These are phyloP conservation scores for Arthrinium puccinioides DNA, from an alignment of 2,329 filamentous ascomycete genomes.

Conservation along the genomic window DNA sequence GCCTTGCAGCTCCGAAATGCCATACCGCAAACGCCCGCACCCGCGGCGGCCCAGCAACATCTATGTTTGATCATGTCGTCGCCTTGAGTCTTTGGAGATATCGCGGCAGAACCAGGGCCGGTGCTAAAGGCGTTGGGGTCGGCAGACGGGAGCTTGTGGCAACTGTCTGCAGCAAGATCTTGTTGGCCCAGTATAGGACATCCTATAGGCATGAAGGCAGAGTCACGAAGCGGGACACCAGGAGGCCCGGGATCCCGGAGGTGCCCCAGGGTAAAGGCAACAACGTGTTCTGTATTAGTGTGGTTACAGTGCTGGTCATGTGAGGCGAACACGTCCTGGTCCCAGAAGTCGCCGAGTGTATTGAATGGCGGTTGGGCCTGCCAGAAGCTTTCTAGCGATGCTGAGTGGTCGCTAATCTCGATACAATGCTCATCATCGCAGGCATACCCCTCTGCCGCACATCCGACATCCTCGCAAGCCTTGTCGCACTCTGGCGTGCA, in stretches of 20 bases:
- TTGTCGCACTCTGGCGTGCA: too few species aligned
- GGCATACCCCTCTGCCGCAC: too few species aligned
- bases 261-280: constrained; percentile 18
- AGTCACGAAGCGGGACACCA: constrained; percentile 7
- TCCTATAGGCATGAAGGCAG: constrained; percentile 8
- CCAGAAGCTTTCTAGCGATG: constrained; percentile 10
- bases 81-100: constrained; percentile 1
- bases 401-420: constrained; percentile 7
- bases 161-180: constrained; percentile 3
- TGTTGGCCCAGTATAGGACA: constrained; percentile 7
- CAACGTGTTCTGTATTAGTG: constrained; percentile 22
- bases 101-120: neutral
- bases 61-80: constrained; percentile 4
- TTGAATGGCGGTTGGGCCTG: constrained; percentile 1
- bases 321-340: constrained; percentile 1
- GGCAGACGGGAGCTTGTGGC: neutral
- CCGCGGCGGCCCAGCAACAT: constrained; percentile 17
- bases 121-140: too few species aligned
- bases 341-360: constrained; percentile 8
- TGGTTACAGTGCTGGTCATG: constrained; percentile 17
- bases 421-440: constrained; percentile 21
- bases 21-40: constrained; percentile 13
- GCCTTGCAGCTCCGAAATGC: constrained; percentile 13
- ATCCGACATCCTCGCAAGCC: too few species aligned
- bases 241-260: constrained; percentile 14